Conservation (phyloP, 2,329 filamentous ascomycete species). For the Xylariaceae sp. region DNA sequence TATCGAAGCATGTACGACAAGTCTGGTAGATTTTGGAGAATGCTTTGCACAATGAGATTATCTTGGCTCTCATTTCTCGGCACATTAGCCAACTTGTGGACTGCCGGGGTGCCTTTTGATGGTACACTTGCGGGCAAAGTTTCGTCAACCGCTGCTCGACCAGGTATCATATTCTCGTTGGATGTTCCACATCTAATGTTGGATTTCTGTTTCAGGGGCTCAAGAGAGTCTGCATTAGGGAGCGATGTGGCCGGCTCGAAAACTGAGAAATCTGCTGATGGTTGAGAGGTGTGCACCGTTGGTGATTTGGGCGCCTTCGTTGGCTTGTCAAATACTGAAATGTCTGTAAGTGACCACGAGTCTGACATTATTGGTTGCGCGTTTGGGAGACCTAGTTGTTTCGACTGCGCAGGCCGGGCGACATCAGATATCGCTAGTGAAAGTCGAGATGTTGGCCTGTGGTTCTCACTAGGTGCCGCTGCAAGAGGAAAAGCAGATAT, state of each 20-base stretch:
- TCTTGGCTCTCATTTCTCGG: conserved; percentile 31
- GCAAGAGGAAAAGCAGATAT: conserved; percentile 3
- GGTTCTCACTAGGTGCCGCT: background rate
- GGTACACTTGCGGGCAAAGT: background rate
- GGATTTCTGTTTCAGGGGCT: background rate
- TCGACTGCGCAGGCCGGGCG: background rate
- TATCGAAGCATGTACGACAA: conserved; percentile 55
- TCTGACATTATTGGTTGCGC: background rate
- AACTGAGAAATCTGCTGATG: conserved; percentile 21
- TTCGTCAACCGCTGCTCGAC: background rate
- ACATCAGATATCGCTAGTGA: background rate
- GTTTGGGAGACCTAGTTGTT: background rate
- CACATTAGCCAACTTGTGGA: conserved; percentile 29
- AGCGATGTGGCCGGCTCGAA: conserved; percentile 23
- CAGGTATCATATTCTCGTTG: background rate
- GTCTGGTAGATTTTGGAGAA: conserved; percentile 51
- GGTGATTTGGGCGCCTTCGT: conserved; percentile 17
- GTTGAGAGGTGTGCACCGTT: conserved; percentile 19
- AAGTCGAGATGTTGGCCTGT: background rate
- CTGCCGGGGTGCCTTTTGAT: conserved; percentile 7
- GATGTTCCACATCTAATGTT: background rate
- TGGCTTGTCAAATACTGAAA: conserved; percentile 34
- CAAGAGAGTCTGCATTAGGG: background rate
- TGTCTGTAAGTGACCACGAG: conserved; percentile 20
- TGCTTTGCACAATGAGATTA: conserved; percentile 43